Base-by-base conservation (phyloP, 495 filamentous ascomycete genomes). In the Aspergillus asperescens region DNA sequence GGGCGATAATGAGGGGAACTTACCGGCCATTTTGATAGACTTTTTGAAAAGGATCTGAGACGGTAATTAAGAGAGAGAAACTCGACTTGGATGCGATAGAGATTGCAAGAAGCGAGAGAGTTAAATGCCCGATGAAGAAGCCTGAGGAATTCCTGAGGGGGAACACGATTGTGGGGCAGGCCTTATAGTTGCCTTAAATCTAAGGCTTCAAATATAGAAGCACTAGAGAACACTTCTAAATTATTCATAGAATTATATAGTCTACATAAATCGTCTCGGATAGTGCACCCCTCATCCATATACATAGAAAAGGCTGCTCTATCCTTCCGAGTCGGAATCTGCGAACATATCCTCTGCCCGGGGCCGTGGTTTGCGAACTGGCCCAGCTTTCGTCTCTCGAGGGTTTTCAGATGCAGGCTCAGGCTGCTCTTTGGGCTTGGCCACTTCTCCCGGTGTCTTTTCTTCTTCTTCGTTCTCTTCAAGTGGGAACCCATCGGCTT, bases 331-430 rank as follows among this genome's bases (percentile, higher is more conserved):
- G 37, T 80, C 77, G 1, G 78, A 82, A 60, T 81, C 86, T 13
- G 87, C 91, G 80, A 95, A 96, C 90, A 96, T 95, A 62, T 96
- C 91, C 61, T 89, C 89, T 4, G 91, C 91, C 56, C 82, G 88
- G 64, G 89, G 88, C 42, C 90, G 81, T 56, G 79, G 81, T 58
- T 72, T 75, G 55, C 71, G 70, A 42, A 51, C 50, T 54, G 67
- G 58, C 39, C 63, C 64, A 19, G 54, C 56, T 13, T 62, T 48
- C 16, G 59, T 51, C 12, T 67, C 50, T 37, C 49, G 44, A 24
- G 42, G 27, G 3, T 34, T 41, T 27, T 42, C 34, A 20, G 59
- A 52, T 19, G 56, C 53, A 24, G 68, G 54, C 22, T 58, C 50
- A 13, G 57, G 52, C 39, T 54, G 22, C 18, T 55, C 50, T 39